Evolutionary conservation across 2,329 filamentous ascomycete genomes (phyloP).

Genomic region (Hortaea sp.): DNA sequence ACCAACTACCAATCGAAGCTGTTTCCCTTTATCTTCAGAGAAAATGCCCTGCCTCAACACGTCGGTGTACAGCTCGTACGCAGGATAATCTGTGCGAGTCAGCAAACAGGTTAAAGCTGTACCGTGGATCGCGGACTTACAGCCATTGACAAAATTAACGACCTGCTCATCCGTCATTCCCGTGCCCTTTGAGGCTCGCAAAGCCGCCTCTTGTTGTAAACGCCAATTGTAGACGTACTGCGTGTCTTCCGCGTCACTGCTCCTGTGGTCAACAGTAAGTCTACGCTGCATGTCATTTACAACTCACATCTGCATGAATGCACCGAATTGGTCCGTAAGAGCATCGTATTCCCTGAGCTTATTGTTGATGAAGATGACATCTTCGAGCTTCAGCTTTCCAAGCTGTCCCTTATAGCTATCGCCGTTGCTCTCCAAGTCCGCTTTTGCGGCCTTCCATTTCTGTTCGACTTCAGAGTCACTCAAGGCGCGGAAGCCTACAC

Average conservation of each 20-base stretch:
- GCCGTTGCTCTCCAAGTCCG: constrained; percentile 40
- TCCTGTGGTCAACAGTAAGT: not conserved
- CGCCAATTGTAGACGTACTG: constrained; percentile 78
- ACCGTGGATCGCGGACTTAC: constrained; percentile 25
- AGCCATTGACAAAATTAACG: constrained; percentile 61
- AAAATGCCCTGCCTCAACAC: constrained; percentile 41
- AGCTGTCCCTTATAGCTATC: constrained; percentile 39
- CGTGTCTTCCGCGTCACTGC: constrained; percentile 58
- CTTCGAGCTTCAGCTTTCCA: constrained; percentile 44
- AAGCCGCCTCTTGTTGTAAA: constrained; percentile 63
- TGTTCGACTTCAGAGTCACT: constrained; percentile 43
- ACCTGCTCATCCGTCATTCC: constrained; percentile 82
- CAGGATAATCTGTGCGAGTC: constrained; percentile 34
- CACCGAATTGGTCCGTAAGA: constrained; percentile 51
- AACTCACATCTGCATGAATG: constrained; percentile 54
- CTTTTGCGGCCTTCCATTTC: constrained; percentile 41
- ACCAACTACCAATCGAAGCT: constrained; percentile 42
- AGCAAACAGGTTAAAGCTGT: not conserved
- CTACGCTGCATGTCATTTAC: not conserved
- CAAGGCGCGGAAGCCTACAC: constrained; percentile 68
- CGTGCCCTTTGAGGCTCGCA: constrained; percentile 55
- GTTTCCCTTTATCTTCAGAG: constrained; percentile 31
- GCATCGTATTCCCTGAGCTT: constrained; percentile 48
- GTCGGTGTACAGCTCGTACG: constrained; percentile 47
- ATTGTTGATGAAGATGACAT: constrained; percentile 50